Evolutionary conservation across 306 rosid species (phyloP).

Genomic region (Quercus glauca): DNA sequence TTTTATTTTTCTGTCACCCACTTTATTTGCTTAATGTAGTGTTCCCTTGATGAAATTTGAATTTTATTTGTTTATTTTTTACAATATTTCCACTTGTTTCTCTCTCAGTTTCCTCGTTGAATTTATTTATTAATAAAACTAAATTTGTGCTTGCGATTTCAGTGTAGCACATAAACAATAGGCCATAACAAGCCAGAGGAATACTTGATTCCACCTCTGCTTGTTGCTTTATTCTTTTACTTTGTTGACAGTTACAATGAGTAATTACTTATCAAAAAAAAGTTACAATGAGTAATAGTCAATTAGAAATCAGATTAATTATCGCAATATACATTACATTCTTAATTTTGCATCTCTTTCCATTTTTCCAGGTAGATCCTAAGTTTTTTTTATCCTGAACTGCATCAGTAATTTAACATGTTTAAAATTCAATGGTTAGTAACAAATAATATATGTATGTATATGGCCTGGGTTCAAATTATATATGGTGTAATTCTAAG

Average conservation of each 20-base stretch:
- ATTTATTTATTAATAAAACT: neutral
- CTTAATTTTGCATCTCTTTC: neutral
- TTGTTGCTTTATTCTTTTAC: neutral
- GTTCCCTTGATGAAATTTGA: neutral
- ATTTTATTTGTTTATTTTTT: neutral
- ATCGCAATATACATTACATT: neutral
- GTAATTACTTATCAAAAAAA: neutral
- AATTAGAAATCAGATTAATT: neutral
- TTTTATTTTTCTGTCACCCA: slow-evolving; percentile 12
- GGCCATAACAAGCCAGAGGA: neutral
- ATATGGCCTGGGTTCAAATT: neutral
- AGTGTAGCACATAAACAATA: neutral
- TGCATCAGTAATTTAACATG: neutral
- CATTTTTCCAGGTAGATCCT: neutral
- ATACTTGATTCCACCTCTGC: neutral
- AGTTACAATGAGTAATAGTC: too few relatives aligned
- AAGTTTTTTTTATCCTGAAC: neutral
- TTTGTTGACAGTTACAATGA: neutral
- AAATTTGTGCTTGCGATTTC: neutral
- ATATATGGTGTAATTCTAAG: too few relatives aligned
- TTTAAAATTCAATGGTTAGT: neutral
- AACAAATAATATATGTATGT: neutral
- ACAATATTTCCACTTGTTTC: neutral
- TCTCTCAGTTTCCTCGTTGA: neutral
- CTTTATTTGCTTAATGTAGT: neutral